Evolutionary conservation across 768 basidiomycete genomes (phyloP), one percentile per base, ranked within the genome.

Genomic region (Mycena metata): DNA sequence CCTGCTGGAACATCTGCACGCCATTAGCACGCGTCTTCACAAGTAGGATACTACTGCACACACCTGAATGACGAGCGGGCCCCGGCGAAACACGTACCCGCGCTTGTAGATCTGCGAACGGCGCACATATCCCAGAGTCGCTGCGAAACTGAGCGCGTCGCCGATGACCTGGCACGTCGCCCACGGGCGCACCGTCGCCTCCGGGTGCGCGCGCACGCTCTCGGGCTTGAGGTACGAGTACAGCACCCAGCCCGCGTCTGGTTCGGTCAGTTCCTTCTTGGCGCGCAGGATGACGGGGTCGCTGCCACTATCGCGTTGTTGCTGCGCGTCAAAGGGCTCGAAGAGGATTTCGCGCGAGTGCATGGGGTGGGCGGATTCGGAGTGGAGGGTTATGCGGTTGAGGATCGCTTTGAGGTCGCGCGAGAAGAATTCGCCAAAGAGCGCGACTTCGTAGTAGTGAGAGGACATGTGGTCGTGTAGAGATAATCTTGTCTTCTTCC

Each of bases 181-280:
- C 90, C 94, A 95, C 12, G 94, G 92, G 55, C 94, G 86, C 52
- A 96, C 94, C 4, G 94, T 96, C 1, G 93, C 93, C 76, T 95
- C 93, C 12, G 94, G 93, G 72, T 95, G 91, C 17, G 91, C 90
- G 50, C 93, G 88, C 13, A 89, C 89, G n/a, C 91, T 90, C 77
- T 95, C 94, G 57, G 94, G 93, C 76, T 93, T 94, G 63, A 94
- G 81, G 76, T 91, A 93, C 24, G 93, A 92, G 76, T 90, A 93
- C 17, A 96, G 78, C 11, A 89, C 82, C 93, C 93, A 94, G 70
- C 88, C 86, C n/a, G 86, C 78, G 69, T 86, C 85, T 43, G 83
- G 83, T 67, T 86, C 91, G 21, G 85, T 81, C 17, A 94, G 80
- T 70, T 95, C 94, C 74, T 92, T 93, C 77, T 87, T 89, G 16